Evolutionary conservation across 2,329 filamentous ascomycete species (phyloP), one percentile per base, ranked within the genome.

Genomic region (Epicoccum sorghinum): DNA sequence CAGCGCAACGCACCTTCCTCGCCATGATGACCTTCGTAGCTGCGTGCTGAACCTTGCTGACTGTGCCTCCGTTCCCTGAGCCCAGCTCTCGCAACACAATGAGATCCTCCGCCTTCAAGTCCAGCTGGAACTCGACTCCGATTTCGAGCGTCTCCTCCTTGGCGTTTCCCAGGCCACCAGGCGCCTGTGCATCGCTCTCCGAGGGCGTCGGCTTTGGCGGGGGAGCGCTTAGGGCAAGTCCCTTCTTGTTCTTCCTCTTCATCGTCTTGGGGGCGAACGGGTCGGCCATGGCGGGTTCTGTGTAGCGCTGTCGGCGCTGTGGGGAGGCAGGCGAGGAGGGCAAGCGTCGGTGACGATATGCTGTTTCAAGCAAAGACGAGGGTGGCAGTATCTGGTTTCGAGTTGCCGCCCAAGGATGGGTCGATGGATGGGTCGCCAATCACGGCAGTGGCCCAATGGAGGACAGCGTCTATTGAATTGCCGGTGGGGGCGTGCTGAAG

Each of bases 211-310:
- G 70, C 61, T 91, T 91, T 37, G 91, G 88, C 41, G 89, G 83
- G 23, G 89, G 87, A 44, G 90, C 87, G 69, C 86, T 93, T 72
- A 99, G 82, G 64, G 92, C 93, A 45, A 99, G 88, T 33, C 93
- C 93, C 80, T 98, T 98, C 77, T 96, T 89, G 75, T 99, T 99
- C 86, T 98, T 97, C 83, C 93, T 89, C 87, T 97, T 98, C 88
- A 99, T 89, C 58, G 95, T 96, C 73, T 84, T 81, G 52, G 83
- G 80, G 74, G 86, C 83, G 77, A 88, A 86, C 49, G 79, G 77
- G 71, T 87, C 84, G 61, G 82, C 80, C 82, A 86, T 86, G 64
- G 57, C 62, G 53, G 52, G 47, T 43, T 39, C 36, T 43, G 53
- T 52, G 38, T 38, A 44, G 43, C 38, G 47, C n/a, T 23, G 29